phyloP scores from a whole-genome alignment of 768 basidiomycete species.

The Hygrophorus russula region DNA sequence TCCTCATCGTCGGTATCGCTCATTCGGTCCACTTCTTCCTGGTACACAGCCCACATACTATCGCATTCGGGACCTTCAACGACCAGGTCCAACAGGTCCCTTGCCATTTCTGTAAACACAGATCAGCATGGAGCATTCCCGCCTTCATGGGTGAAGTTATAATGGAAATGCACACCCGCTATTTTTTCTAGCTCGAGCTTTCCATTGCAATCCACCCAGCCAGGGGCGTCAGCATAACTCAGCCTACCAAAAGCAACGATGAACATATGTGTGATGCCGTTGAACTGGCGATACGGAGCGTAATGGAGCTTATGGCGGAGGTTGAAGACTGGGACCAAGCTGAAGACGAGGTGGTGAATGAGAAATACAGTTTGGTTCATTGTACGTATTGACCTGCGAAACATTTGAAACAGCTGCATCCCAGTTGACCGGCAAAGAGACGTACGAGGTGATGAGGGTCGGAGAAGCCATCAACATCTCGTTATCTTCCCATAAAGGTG shows the following conservation, averaged over 20 bases:
- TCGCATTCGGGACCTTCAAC: slow-evolving; percentile 67
- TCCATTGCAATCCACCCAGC: slow-evolving; percentile 36
- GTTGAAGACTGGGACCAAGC: slow-evolving; percentile 32
- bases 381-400: slow-evolving; percentile 34
- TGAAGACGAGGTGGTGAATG: slow-evolving; percentile 53
- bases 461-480: slow-evolving; percentile 27
- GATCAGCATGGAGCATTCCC: neutral
- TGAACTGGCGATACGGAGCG: slow-evolving; percentile 43
- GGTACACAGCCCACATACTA: slow-evolving; percentile 50
- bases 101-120: slow-evolving; percentile 37
- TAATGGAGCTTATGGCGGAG: slow-evolving; percentile 49
- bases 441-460: slow-evolving; percentile 26
- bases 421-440: neutral
- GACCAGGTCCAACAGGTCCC: slow-evolving; percentile 53
- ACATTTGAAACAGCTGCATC: neutral
- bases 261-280: slow-evolving; percentile 57
- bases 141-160: neutral
- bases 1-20: slow-evolving; percentile 45
- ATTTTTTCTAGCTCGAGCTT: slow-evolving; percentile 32
- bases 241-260: slow-evolving; percentile 69
- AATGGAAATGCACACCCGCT: slow-evolving; percentile 28
- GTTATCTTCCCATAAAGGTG: slow-evolving; percentile 59
- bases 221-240: slow-evolving; percentile 55
- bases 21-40: slow-evolving; percentile 30
- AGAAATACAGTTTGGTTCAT: slow-evolving; percentile 46